Base-by-base conservation (phyloP, 805 yeast genomes). In the Danielia oregonensis region DNA sequence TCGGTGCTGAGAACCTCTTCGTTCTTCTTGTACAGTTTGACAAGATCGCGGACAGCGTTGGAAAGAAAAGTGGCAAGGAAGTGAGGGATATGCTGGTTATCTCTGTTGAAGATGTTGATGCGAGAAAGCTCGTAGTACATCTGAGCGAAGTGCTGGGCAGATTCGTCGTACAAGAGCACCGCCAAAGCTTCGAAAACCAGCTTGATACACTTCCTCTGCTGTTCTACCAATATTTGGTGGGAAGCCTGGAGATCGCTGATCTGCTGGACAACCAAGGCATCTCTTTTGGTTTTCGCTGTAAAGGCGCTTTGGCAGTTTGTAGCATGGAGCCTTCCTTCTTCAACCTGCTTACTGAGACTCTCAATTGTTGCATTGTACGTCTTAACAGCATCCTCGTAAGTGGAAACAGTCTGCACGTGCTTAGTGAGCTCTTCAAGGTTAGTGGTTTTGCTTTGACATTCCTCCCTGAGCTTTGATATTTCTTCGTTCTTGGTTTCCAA, bases 1-100 rank as follows among this genome's bases (percentile, higher is more conserved):
- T 42, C 48, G 6, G 29, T 22, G 28, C 40, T 38, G 10, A 44
- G 32, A 31, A 33, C 33, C 17, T 36, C 26, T 24, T 44, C 46
- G 17, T 38, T 42, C 30, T 33, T 37, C 16, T 19, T 22, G 29
- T 36, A 35, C 36, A 30, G 43, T 29, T 17, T 21, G 21, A 44
- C 25, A 8, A 44, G 33, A 5, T 39, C 39, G 2, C 38, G 31
- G 25, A 36, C 33, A 15, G 44, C 23, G 14, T 31, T 39, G 24
- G 39, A 32, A 24, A 44, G 25, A 24, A 39, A 44, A 14, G 34
- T 38, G 29, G 35, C 28, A 1, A 44, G 30, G 14, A 44, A 26
- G 19, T 30, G 13, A 13, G 36, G 24, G 16, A 31, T 26, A 10
- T 27, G 26, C 28, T 30, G 27, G 13, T 32, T 28, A 17, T 22